phyloP scores from a whole-genome alignment of 768 basidiomycete genomes.

The Scleroderma bovista region DNA sequence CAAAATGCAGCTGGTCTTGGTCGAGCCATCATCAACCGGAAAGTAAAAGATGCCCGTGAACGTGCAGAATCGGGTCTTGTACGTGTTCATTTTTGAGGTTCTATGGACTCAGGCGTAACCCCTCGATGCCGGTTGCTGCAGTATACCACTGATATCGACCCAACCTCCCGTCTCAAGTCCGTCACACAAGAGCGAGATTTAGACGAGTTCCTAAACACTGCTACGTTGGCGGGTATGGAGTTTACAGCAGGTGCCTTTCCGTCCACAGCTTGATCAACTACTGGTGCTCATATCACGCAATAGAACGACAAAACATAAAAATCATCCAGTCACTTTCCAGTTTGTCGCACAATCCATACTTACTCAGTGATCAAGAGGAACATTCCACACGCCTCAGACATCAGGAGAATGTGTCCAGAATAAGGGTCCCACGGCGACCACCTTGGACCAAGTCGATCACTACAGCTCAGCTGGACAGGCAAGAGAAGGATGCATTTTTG shows the following conservation, averaged over 20 bases:
- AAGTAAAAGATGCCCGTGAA: conserved; percentile 40
- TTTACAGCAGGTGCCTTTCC: conserved; percentile 80
- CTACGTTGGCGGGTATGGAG: conserved; percentile 90
- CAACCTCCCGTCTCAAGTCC: conserved; percentile 69
- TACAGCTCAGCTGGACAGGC: conserved; percentile 71
- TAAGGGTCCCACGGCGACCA: conserved; percentile 87
- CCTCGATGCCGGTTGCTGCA: conserved; percentile 22
- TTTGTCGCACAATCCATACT: conserved; percentile 72
- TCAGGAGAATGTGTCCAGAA: conserved; percentile 59
- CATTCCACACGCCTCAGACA: conserved; percentile 69
- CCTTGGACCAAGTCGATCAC: conserved; percentile 84
- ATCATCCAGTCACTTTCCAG: conserved; percentile 55
- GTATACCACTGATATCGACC: conserved; percentile 75
- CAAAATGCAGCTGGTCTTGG: conserved; percentile 81
- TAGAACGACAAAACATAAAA: conserved; percentile 77
- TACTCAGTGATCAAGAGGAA: conserved; percentile 82
- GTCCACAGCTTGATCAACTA: neutral
- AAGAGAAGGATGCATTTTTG: conserved; percentile 86
- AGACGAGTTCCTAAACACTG: conserved; percentile 93
- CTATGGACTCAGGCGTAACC: neutral
- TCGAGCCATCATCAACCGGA: conserved; percentile 90
- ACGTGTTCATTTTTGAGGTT: conserved; percentile 18
- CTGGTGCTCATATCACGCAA: conserved; percentile 1
- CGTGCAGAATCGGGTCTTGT: conserved; percentile 54
- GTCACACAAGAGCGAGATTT: conserved; percentile 95